A percentile compares a stretch with the other conserved stretches of the same genome.
phyloP scores from a whole-genome alignment of 164 flowering plant species.

The grape (Vitis vinifera) region ASM3070453v1 NC_081805.1:1469001-1469500 shows the following conservation, averaged over 20 bases:
- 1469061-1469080: constrained; percentile 72
- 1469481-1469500: too few relatives aligned
- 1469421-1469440: too few relatives aligned
- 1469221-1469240: background rate
- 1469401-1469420: too few relatives aligned
- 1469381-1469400: too few relatives aligned
- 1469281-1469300: too few relatives aligned
- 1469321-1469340: too few relatives aligned
- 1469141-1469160: background rate
- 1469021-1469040: constrained; percentile 90
- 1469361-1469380: too few relatives aligned
- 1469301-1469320: too few relatives aligned
- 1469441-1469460: too few relatives aligned
- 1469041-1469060: constrained; percentile 74
- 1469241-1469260: background rate
- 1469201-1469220: background rate
- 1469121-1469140: background rate
- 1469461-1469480: too few relatives aligned
- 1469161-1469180: background rate
- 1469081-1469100: constrained; percentile 83
- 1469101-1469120: constrained; percentile 49
- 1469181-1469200: background rate
- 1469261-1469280: background rate
- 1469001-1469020: constrained; percentile 80
- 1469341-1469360: too few relatives aligned